phyloP scores from a whole-genome alignment of 2,329 filamentous ascomycete species.

The Alternaria consortialis region DNA sequence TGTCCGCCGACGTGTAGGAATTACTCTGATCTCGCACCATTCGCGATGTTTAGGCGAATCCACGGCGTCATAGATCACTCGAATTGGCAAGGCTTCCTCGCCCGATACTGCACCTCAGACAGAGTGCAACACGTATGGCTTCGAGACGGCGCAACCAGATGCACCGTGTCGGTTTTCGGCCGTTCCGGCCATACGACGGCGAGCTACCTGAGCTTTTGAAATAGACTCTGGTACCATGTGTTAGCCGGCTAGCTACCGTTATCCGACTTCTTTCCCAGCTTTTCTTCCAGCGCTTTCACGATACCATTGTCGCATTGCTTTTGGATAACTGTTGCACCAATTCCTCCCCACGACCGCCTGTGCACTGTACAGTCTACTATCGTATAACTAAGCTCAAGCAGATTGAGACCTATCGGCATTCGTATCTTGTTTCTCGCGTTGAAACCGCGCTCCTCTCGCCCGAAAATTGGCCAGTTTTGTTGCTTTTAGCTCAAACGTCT shows the following conservation, averaged over 20 bases:
- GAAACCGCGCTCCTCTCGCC: background rate
- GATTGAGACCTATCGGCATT: background rate
- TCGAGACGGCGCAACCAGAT: slow-evolving; percentile 31
- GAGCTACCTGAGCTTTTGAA: slow-evolving; percentile 11
- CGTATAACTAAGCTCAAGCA: background rate
- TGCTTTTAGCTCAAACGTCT: background rate
- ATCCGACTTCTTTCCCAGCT: slow-evolving; percentile 12
- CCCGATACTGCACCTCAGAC: slow-evolving; percentile 43
- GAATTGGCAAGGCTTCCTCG: slow-evolving; percentile 46
- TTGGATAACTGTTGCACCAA: slow-evolving; percentile 1
- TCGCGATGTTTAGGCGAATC: slow-evolving; percentile 21
- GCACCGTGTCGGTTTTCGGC: slow-evolving; percentile 28
- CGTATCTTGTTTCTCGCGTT: background rate
- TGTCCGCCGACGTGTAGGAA: background rate
- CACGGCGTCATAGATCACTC: slow-evolving; percentile 48
- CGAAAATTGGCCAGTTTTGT: background rate
- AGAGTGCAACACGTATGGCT: slow-evolving; percentile 36
- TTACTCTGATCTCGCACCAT: background rate
- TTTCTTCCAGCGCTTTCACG: slow-evolving; percentile 10
- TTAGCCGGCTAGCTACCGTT: slow-evolving; percentile 2
- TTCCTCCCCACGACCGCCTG: background rate
- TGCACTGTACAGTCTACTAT: background rate
- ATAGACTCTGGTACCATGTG: slow-evolving; percentile 13
- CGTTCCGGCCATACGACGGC: slow-evolving; percentile 14
- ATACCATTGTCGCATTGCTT: slow-evolving; percentile 9